Evolutionary conservation across 2,329 filamentous ascomycete genomes (phyloP).

Genomic region (Aaosphaeria pasadenensis): DNA sequence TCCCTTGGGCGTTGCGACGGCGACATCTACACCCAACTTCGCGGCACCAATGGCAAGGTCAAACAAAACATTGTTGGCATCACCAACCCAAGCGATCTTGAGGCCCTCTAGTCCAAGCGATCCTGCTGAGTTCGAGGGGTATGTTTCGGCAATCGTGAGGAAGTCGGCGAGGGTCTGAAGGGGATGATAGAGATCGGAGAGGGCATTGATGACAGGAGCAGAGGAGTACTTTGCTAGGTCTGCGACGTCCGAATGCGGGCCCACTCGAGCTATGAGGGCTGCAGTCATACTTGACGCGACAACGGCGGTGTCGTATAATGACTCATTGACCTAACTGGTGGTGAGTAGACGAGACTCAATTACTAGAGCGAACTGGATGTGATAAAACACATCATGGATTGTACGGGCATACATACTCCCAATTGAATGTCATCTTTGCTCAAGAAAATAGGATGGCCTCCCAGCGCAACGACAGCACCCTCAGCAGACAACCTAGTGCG

Average conservation of each 20-base stretch:
- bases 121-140: constrained; percentile 49
- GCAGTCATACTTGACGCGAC: constrained; percentile 78
- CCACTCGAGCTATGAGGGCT: constrained; percentile 50
- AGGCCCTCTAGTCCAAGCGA: constrained; percentile 72
- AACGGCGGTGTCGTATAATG: constrained; percentile 83
- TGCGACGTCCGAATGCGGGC: constrained; percentile 50
- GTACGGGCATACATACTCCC: constrained; percentile 57
- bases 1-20: constrained; percentile 80
- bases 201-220: constrained; percentile 53
- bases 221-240: constrained; percentile 47
- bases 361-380: not conserved
- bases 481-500: constrained; percentile 92
- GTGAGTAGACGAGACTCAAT: not conserved
- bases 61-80: constrained; percentile 95
- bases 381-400: not conserved
- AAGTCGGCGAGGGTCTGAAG: constrained; percentile 94
- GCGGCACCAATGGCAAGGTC: constrained; percentile 84
- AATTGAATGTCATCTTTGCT: constrained; percentile 95
- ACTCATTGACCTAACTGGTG: constrained; percentile 72
- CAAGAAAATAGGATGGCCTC: constrained; percentile 93
- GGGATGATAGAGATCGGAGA: constrained; percentile 90
- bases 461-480: constrained; percentile 81
- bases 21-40: constrained; percentile 82
- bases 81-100: constrained; percentile 94
- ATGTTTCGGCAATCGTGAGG: constrained; percentile 80